Evolutionary conservation across 1,139 yeast species (phyloP), one percentile per base, ranked within the genome.

Genomic region (Pichia sp.): DNA sequence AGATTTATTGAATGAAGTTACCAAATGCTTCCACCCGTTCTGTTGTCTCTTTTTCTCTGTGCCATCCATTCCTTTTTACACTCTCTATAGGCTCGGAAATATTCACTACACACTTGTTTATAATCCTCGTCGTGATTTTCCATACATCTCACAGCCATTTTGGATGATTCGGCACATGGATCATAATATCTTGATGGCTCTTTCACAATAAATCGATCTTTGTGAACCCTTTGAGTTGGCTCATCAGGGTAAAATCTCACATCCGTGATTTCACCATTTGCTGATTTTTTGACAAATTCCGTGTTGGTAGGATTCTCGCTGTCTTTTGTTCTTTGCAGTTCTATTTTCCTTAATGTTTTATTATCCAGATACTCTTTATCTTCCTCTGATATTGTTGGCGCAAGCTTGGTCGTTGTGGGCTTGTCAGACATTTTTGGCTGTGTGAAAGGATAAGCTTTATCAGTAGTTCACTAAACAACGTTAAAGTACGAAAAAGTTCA

Each of bases 41-140:
- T 43, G 7, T 47, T 47, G 41, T 58, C 64, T 40, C 47, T 57
- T 41, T 48, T 56, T 46, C 62, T 52, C 42, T 58, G 61, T 28
- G 47, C 49, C 58, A 58, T 53, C 81, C 95, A 90, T 56, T 84
- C 95, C 59, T 80, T 80, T 58, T 84, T 81, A 64, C 98, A 92
- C 59, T 92, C 97, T 51, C 88, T 73, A 60, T 90, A 92, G 0
- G 97, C 96, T 55, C 83, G 88, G 60, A 90, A 92, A 59, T 86
- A 90, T 51, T 85, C 95, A 52, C 74, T 77, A 62, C 98, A 92
- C 49, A 77, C 77, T 29, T 77, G 74, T 52, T 81, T 77, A 50
- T 62, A 62, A 51, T 76, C 80, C 35, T 58, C 61, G 52, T 86
- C 92, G 56, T 82, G 90, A 57, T 84, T 77, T 50, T 79, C 86